Base-by-base conservation (phyloP, 2,329 filamentous ascomycete species). In the Scedosporium aurantiacum region DNA sequence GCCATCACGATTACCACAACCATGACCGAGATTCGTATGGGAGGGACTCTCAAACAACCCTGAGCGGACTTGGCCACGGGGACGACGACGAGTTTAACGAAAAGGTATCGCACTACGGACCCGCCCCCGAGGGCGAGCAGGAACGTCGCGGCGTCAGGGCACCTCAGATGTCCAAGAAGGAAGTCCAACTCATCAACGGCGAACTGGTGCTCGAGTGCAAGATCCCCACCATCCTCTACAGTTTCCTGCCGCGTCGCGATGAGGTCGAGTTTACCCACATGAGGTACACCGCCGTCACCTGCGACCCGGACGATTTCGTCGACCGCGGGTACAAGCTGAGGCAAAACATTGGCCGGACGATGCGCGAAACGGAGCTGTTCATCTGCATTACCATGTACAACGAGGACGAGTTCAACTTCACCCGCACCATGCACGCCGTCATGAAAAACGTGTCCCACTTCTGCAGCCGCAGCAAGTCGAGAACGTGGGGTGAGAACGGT, bases 331-430 rank as follows among this genome's bases (percentile, higher is more conserved):
- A 97, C 78, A 94, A 95, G 70, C 77, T 99, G 68, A 88, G 94
- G 60, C 94, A 97, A 74, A 90, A 90, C 70, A 91, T 97, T 63
- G 91, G 91, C 55, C 82, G 79, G 62, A 96, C 90, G 0, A 79
- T 86, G 28, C 85, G 94, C 64, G 92, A 97, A 73, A 97, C 93
- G 0, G 94, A 99, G 74, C 78, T 99, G 6, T 94, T 97, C 72
- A 96, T 99, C 68, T 96, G 92, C 71, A 80, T 99, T 64, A 99
- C 94, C 68, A 97, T 97, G 94, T 97, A 97, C 78, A 99, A 99
- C 74, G 94, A 99, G 75, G 90, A 97, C 74, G 94, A 97, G 71
- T 90, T 96, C 68, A 85, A 91, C 70, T 99, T 99, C 68, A 97
- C 94, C 5, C 85, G 94, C 56, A 99, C 94, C 0, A 97, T 99